Percentiles rank a stretch among this genome's conserved stretches.
phyloP scores from a whole-genome alignment of 2,329 filamentous ascomycete species.

The Penicillium hordei region DNA sequence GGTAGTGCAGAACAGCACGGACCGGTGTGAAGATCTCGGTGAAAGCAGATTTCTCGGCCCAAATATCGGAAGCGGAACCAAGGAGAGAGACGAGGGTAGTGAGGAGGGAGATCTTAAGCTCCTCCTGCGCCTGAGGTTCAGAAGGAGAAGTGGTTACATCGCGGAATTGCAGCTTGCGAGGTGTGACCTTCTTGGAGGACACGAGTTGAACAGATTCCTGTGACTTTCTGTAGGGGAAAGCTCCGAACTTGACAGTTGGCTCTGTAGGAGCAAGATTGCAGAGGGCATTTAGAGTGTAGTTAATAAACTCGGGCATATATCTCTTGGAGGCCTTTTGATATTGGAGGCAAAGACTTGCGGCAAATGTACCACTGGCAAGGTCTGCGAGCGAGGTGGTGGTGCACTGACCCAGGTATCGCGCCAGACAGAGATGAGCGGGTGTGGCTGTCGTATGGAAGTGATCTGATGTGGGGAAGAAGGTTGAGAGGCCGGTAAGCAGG shows the following conservation, averaged over 20 bases:
- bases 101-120: conserved; percentile 60
- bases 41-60: conserved; percentile 72
- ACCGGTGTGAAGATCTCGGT: conserved; percentile 73
- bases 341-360: conserved; percentile 75
- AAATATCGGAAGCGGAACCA: conserved; percentile 67
- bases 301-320: conserved; percentile 84
- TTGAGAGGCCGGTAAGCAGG: conserved; percentile 77
- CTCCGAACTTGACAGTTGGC: conserved; percentile 49
- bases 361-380: conserved; percentile 70
- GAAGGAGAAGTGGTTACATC: conserved; percentile 49
- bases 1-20: conserved; percentile 58
- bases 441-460: conserved; percentile 96
- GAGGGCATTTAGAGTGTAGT: conserved; percentile 75
- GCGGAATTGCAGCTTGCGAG: conserved; percentile 59
- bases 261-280: conserved; percentile 62
- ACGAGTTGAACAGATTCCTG: conserved; percentile 53
- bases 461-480: conserved; percentile 91
- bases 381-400: conserved; percentile 65
- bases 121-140: conserved; percentile 33
- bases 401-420: conserved; percentile 77
- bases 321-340: conserved; percentile 83
- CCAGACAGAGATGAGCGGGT: conserved; percentile 81
- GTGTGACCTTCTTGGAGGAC: conserved; percentile 30
- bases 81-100: conserved; percentile 65
- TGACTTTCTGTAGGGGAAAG: conserved; percentile 63